These are phyloP conservation scores for Lyophyllum shimeji DNA, from an alignment of 768 basidiomycete genomes.

Conservation along the genomic window DNA sequence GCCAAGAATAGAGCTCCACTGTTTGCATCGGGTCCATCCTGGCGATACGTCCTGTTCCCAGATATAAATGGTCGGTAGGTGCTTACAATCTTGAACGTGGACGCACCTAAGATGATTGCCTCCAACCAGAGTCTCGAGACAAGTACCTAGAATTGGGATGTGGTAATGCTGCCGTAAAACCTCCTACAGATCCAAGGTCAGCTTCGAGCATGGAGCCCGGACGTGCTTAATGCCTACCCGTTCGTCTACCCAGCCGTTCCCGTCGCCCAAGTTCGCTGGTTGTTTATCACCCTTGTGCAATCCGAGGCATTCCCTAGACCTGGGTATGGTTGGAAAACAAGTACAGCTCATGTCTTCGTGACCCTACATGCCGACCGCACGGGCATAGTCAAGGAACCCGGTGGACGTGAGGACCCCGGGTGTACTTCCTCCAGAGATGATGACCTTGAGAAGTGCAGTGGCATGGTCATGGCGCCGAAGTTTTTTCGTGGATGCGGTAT, in stretches of 20 bases:
- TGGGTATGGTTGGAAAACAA: slow-evolving; percentile 4
- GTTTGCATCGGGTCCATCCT: slow-evolving; percentile 22
- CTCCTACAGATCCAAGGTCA: slow-evolving; percentile 41
- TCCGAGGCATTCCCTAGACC: slow-evolving; percentile 62
- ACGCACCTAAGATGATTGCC: slow-evolving; percentile 66
- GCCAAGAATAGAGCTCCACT: slow-evolving; percentile 23
- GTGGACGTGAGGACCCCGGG: slow-evolving; percentile 43
- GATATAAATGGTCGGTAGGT: background rate
- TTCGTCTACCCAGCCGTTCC: slow-evolving; percentile 49
- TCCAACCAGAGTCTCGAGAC: slow-evolving; percentile 65
- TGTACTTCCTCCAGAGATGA: slow-evolving; percentile 56
- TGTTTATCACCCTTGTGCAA: slow-evolving; percentile 59
- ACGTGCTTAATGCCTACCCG: slow-evolving; percentile 16
- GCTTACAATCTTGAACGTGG: background rate
- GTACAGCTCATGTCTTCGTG: background rate
- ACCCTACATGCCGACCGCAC: slow-evolving; percentile 53
- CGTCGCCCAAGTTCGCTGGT: slow-evolving; percentile 69
- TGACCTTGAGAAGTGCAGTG: slow-evolving; percentile 35
- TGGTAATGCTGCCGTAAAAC: slow-evolving; percentile 69
- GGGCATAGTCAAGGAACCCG: slow-evolving; percentile 52
- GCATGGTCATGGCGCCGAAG: background rate
- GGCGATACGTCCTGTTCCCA: slow-evolving; percentile 16
- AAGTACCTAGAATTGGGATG: slow-evolving; percentile 66
- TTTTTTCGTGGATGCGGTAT: background rate
- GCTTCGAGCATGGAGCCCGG: background rate